A percentile compares a stretch with the other conserved stretches of the same genome.
Evolutionary conservation across 140 eudicot species (phyloP).

Genomic region (Oenanthe javanica): DNA sequence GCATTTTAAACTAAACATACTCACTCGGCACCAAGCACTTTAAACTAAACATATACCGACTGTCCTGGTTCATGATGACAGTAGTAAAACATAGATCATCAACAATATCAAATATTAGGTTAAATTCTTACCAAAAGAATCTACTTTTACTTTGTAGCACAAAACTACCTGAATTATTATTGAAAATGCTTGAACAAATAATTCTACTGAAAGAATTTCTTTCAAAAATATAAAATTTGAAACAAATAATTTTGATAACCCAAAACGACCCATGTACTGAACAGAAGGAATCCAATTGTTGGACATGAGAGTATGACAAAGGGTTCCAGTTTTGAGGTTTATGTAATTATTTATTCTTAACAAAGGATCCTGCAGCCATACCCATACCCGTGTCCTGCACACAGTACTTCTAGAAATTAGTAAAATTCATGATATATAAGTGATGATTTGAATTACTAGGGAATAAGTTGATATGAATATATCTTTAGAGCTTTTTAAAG

Average conservation of each 20-base stretch:
- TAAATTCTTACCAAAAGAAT: neutral
- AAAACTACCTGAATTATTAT: neutral
- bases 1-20: too few species aligned
- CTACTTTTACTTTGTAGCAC: neutral
- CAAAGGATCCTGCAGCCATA: neutral
- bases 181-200: neutral
- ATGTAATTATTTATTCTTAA: neutral
- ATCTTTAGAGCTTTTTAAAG: neutral
- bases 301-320: neutral
- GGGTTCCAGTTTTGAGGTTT: neutral
- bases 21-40: too few species aligned
- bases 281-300: neutral
- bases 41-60: neutral
- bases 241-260: neutral
- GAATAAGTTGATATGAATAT: neutral
- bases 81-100: neutral
- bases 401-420: neutral
- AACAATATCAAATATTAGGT: neutral
- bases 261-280: neutral
- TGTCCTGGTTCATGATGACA: neutral
- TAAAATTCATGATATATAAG: neutral
- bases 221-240: neutral
- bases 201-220: neutral
- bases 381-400: neutral
- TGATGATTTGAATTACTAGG: neutral